A percentile compares a stretch with the other conserved stretches of the same genome.
Conservation (phyloP, 345 rosid species). For the Tarenaya hassleriana region DNA sequence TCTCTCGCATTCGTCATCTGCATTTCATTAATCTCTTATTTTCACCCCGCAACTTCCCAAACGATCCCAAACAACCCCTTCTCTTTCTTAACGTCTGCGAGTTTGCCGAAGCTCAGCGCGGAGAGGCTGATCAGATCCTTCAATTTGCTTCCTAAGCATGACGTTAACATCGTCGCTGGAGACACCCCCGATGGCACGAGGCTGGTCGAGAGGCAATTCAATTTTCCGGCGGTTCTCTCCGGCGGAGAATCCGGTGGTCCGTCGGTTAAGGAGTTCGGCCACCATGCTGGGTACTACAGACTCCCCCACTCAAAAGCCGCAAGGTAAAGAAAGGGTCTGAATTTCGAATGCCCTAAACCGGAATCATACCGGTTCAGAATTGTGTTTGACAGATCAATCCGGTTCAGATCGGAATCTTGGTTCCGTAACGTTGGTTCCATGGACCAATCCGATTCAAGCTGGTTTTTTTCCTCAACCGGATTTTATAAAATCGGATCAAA, state of each 20-base stretch:
- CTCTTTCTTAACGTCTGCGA: slow-evolving; percentile 20
- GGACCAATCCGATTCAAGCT: no score
- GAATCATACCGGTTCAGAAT: neutral
- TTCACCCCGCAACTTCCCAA: slow-evolving; percentile 16
- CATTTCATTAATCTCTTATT: slow-evolving; percentile 18
- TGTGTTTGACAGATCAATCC: neutral
- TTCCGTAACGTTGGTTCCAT: neutral
- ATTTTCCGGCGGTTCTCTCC: slow-evolving; percentile 21
- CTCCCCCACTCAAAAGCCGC: slow-evolving; percentile 65
- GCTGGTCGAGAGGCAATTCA: slow-evolving; percentile 45
- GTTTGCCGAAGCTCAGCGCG: slow-evolving; percentile 30
- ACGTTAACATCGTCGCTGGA: slow-evolving; percentile 25
- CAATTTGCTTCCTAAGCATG: slow-evolving; percentile 43
- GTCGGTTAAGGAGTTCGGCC: slow-evolving; percentile 58
- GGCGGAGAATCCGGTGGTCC: slow-evolving; percentile 31
- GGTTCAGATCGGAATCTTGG: neutral
- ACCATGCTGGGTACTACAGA: slow-evolving; percentile 71
- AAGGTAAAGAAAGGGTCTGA: slow-evolving; percentile 42
- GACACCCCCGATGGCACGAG: slow-evolving; percentile 19
- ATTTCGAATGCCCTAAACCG: slow-evolving; percentile 19
- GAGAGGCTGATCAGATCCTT: slow-evolving; percentile 48
- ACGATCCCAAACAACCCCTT: slow-evolving; percentile 14
- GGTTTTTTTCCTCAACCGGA: no score
- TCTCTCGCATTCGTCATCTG: slow-evolving; percentile 22
- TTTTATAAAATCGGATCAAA: no score